Conservation (phyloP, 371 early-diverging fungal species). For the Fennellomyces sp. region DNA sequence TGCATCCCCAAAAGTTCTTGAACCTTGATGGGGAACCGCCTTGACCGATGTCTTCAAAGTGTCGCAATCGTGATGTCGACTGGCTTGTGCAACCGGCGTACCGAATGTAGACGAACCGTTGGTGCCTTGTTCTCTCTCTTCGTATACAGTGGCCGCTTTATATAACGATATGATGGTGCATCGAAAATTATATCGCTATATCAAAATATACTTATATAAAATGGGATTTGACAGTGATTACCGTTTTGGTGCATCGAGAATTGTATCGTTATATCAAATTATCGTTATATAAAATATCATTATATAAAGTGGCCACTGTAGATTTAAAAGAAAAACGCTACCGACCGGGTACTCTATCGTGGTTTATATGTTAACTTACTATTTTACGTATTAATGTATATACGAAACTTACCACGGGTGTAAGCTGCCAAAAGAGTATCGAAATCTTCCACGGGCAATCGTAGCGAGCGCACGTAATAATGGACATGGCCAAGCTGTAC, state of each 20-base stretch:
- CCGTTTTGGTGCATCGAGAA: no score
- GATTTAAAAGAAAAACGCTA: background rate
- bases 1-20: background rate
- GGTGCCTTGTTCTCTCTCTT: background rate
- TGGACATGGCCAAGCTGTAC: background rate
- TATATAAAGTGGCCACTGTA: no score
- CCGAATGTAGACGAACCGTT: background rate
- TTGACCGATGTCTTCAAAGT: background rate
- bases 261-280: no score
- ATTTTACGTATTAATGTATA: background rate
- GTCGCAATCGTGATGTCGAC: background rate
- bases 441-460: background rate
- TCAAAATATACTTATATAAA: no score
- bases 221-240: no score
- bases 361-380: background rate
- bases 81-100: constrained; percentile 3
- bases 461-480: background rate
- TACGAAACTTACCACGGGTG: background rate
- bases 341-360: background rate
- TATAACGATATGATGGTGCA: no score
- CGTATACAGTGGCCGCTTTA: no score
- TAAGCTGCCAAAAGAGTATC: background rate
- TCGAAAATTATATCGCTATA: no score
- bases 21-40: background rate
- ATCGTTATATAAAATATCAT: no score